phyloP scores from a whole-genome alignment of 352 stramenopile genomes.

The Phytophthora boehmeriae region DNA sequence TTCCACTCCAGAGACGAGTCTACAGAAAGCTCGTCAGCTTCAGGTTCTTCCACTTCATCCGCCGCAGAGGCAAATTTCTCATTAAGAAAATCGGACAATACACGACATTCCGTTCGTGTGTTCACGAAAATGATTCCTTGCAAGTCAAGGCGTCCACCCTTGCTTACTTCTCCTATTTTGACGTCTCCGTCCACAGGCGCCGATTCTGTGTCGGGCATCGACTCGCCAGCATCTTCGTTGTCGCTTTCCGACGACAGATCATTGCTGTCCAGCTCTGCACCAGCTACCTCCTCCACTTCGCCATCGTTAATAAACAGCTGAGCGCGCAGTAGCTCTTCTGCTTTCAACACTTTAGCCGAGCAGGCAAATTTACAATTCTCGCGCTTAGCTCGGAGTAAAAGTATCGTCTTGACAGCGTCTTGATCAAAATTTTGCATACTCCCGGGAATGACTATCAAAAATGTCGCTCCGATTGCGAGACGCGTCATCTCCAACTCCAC shows the following conservation, averaged over 20 bases:
- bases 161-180: conserved; percentile 4
- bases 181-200: background rate
- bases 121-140: conserved; percentile 88
- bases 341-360: conserved; percentile 60
- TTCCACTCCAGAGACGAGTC: conserved; percentile 15
- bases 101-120: conserved; percentile 78
- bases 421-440: conserved; percentile 64
- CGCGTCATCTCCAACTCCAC: conserved; percentile 77
- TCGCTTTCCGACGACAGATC: conserved; percentile 39
- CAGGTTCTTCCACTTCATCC: conserved; percentile 6
- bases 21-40: conserved; percentile 26
- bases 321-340: conserved; percentile 52
- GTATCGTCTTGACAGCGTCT: conserved; percentile 58
- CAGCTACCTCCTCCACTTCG: conserved; percentile 26
- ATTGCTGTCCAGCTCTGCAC: conserved; percentile 22
- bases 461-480: conserved; percentile 53
- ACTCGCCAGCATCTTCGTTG: conserved; percentile 19
- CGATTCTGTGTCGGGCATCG: background rate
- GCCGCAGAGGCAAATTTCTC: conserved; percentile 42
- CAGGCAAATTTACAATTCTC: conserved; percentile 50
- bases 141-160: conserved; percentile 23
- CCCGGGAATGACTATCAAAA: conserved; percentile 55
- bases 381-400: conserved; percentile 49
- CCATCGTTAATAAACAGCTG: conserved; percentile 35
- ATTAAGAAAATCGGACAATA: conserved; percentile 83